phyloP scores from a whole-genome alignment of 371 early-diverging fungal genomes.

The Mucor piriformis region DNA sequence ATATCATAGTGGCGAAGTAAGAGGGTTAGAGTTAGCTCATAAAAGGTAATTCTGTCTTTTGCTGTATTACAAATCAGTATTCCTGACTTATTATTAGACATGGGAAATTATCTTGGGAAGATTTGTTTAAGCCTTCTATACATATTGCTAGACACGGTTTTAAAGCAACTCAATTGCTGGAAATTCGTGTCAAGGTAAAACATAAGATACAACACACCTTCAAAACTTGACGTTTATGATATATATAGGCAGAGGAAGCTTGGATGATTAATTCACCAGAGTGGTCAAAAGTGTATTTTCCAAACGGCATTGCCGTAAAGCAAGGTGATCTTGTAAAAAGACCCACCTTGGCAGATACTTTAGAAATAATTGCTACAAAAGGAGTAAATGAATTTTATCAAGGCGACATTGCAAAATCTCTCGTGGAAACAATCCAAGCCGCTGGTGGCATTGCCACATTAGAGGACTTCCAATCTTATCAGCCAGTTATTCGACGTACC shows the following conservation, averaged over 20 bases:
- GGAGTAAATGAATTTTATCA: constrained; percentile 90
- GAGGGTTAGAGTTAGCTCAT: constrained; percentile 88
- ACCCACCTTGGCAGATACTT: constrained; percentile 76
- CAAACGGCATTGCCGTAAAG: constrained; percentile 61
- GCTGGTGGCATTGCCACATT: constrained; percentile 84
- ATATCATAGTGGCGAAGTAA: constrained; percentile 78
- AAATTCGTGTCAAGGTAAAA: constrained; percentile 51
- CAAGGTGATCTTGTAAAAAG: constrained; percentile 80
- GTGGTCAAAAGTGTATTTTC: constrained; percentile 66
- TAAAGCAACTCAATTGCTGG: constrained; percentile 61
- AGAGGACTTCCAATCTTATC: constrained; percentile 81
- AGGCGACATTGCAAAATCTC: constrained; percentile 78
- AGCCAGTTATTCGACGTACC: constrained; percentile 62
- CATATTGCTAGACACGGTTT: constrained; percentile 84
- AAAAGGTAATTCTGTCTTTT: constrained; percentile 48
- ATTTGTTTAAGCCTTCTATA: constrained; percentile 85
- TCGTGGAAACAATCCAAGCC: constrained; percentile 71
- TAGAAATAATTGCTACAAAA: constrained; percentile 78
- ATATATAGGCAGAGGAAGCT: constrained; percentile 20
- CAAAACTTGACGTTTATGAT: neutral
- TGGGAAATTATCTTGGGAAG: constrained; percentile 88
- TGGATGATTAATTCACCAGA: constrained; percentile 45
- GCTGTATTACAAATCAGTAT: no score
- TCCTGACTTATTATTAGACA: constrained; percentile 37
- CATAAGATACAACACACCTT: neutral